Base-by-base conservation (phyloP, 2,329 filamentous ascomycete species). In the Colletotrichum paranaense region DNA sequence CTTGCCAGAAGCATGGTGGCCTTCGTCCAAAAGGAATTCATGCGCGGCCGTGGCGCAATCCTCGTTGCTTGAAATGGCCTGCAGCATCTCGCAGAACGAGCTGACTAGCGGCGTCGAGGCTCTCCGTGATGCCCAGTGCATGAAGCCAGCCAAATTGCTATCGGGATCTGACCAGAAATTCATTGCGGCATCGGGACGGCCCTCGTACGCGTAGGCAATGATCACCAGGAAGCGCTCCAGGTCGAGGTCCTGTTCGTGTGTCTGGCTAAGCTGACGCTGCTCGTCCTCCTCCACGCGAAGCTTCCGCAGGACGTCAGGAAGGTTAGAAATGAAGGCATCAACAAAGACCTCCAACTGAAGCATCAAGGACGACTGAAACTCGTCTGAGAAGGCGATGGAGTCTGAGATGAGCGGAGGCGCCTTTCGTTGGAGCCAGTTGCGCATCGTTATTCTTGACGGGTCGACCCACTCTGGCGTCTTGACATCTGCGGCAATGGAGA, bases 51-150 rank as follows among this genome's bases (percentile, higher is more conserved):
- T 92, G 32, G 97, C 96, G 77, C 94, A 97, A 66, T 94, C 90
- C 67, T 94, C 91, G 65, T 95, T 95, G 64, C 92, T 92, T 0
- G 97, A 94, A 60, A 99, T 92, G 1, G 95, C 93, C 79, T 95
- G 94, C 19, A 99, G 87, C 92, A 99, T 96, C 80, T 98, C 96
- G 82, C 97, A 99, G 78, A 98, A 99, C 14, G 96, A 95, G 74
- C 95, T 97, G 72, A 97, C 95, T 28, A 98, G 89, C n/a, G 97
- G 97, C 0, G 97, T 98, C 0, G 97, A 98, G 74, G 97, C 95
- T 78, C 97, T 90, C 77, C 95, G 93, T 4, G 97, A 98, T n/a
- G 95, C 94, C 97, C 97, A 99, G 76, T 97, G 94, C 80, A 99
- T 88, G 80, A 99, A 99, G 0, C 97, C 97, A 75, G 95, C 94